Conservation (phyloP, 2,329 filamentous ascomycete genomes). For the Epichloe coenophiala region DNA sequence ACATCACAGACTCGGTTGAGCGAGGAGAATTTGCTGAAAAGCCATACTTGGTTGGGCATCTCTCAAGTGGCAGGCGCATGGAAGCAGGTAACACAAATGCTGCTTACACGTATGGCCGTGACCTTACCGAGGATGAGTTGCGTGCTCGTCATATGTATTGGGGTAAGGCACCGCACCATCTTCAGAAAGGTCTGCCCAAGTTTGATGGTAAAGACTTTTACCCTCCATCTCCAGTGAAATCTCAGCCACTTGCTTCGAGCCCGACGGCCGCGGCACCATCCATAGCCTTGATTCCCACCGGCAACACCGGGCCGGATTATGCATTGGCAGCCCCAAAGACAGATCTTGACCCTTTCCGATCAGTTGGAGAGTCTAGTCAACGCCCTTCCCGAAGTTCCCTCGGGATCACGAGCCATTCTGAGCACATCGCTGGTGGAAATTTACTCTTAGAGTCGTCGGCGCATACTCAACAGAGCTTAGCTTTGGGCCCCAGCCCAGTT, state of each 20-base stretch:
- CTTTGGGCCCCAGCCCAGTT: constrained; percentile 12
- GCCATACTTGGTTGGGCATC: constrained; percentile 43
- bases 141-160: constrained; percentile 47
- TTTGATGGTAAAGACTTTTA: constrained; percentile 55
- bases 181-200: constrained; percentile 41
- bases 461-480: constrained; percentile 11
- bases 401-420: constrained; percentile 20
- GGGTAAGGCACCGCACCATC: constrained; percentile 39
- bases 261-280: not conserved
- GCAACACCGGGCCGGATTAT: constrained; percentile 2
- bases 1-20: constrained; percentile 4
- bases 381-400: constrained; percentile 11
- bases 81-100: constrained; percentile 30
- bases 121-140: constrained; percentile 45
- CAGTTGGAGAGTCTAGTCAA: constrained; percentile 7
- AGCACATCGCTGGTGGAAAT: constrained; percentile 15
- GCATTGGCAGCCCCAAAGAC: constrained; percentile 1
- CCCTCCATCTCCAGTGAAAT: constrained; percentile 33
- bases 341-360: constrained; percentile 11
- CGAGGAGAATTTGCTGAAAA: constrained; percentile 6
- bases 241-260: not conserved
- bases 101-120: constrained; percentile 42
- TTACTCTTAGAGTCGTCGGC: constrained; percentile 10
- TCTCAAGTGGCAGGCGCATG: constrained; percentile 31
- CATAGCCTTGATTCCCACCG: not conserved